phyloP scores from a whole-genome alignment of 1,139 yeast species.

The Keqinozyma sinolaborantium region DNA sequence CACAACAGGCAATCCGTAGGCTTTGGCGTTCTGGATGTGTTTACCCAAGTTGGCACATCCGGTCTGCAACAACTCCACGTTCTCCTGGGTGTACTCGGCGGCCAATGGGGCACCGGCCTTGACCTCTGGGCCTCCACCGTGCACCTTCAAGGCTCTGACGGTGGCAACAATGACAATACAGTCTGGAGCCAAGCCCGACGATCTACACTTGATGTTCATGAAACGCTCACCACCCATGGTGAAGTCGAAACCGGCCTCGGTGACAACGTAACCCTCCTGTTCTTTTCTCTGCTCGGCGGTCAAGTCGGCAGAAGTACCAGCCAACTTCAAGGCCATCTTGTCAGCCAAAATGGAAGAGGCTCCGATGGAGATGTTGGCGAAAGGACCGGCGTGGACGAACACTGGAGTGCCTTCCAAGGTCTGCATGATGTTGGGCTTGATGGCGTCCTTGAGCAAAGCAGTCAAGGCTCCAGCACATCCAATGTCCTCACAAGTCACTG shows the following conservation, averaged over 20 bases:
- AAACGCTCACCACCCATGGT: slow-evolving; percentile 99
- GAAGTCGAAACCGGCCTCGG: slow-evolving; percentile 98
- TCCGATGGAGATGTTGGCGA: slow-evolving; percentile 96
- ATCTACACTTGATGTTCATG: slow-evolving; percentile 92
- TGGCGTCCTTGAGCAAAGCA: slow-evolving; percentile 93
- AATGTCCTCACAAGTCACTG: slow-evolving; percentile 92
- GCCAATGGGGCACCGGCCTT: slow-evolving; percentile 94
- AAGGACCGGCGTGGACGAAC: slow-evolving; percentile 97
- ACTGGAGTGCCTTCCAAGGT: slow-evolving; percentile 98
- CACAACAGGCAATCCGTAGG: slow-evolving; percentile 89
- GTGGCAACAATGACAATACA: slow-evolving; percentile 95
- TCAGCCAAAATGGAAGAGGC: slow-evolving; percentile 95
- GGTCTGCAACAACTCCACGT: slow-evolving; percentile 72
- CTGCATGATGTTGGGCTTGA: slow-evolving; percentile 97
- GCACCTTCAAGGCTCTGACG: slow-evolving; percentile 93
- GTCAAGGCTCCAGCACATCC: slow-evolving; percentile 98
- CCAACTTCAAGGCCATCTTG: slow-evolving; percentile 89
- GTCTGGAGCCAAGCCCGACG: slow-evolving; percentile 88
- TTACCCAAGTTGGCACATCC: slow-evolving; percentile 92
- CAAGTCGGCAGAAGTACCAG: slow-evolving; percentile 60
- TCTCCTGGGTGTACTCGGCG: slow-evolving; percentile 79
- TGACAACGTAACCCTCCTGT: slow-evolving; percentile 86
- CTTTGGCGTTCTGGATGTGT: slow-evolving; percentile 83
- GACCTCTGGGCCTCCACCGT: slow-evolving; percentile 98
- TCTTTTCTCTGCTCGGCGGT: slow-evolving; percentile 49